A percentile compares a stretch with the other conserved stretches of the same genome.
phyloP scores from a whole-genome alignment of 2,329 filamentous ascomycete genomes.

The Curvularia verruculosa region DNA sequence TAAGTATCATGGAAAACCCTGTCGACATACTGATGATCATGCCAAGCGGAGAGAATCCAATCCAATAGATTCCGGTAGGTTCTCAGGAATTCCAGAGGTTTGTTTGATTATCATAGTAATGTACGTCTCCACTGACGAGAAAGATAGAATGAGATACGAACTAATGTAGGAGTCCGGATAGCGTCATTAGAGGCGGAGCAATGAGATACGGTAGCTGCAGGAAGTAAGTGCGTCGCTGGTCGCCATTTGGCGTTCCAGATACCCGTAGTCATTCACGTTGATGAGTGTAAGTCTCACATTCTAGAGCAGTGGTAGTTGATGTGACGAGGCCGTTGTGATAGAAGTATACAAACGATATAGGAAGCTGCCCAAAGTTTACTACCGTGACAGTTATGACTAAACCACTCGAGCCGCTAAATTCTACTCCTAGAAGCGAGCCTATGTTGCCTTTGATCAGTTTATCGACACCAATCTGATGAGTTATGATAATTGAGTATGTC shows the following conservation, averaged over 20 bases:
- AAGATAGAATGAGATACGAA: not conserved
- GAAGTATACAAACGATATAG: too few species aligned
- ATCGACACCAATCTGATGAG: too few species aligned
- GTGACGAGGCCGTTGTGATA: not conserved
- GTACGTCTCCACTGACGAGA: not conserved
- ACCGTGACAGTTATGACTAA: too few species aligned
- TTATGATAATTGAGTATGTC: too few species aligned
- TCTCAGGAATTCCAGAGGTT: not conserved
- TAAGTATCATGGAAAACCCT: not conserved
- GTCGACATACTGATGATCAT: not conserved
- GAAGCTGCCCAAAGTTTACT: too few species aligned
- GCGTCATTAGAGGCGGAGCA: not conserved
- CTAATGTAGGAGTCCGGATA: not conserved
- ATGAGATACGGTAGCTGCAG: not conserved
- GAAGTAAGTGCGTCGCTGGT: not conserved
- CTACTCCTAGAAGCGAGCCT: too few species aligned
- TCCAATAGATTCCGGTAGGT: not conserved
- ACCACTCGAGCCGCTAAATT: too few species aligned
- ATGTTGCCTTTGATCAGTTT: too few species aligned
- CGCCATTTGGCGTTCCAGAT: not conserved
- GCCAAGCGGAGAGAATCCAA: not conserved
- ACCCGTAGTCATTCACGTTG: not conserved
- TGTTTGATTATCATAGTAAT: not conserved
- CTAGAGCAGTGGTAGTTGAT: not conserved
- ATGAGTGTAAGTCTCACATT: not conserved